phyloP scores from a whole-genome alignment of 1,284 basidiomycete genomes.

The Cryptococcus sp. region DNA sequence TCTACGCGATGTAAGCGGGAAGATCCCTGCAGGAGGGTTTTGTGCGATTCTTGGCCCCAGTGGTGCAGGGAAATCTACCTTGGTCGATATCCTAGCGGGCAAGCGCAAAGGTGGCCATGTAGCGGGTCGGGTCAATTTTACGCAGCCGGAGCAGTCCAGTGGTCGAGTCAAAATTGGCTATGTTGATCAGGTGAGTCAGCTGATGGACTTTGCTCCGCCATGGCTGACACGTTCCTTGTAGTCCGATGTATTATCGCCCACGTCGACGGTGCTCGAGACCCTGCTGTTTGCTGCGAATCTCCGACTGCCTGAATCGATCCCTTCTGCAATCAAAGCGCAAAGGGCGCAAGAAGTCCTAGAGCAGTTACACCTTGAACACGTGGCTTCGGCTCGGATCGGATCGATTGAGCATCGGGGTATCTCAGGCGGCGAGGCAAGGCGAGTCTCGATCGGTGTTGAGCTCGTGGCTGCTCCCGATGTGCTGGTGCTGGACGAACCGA shows the following conservation, averaged over 20 bases:
- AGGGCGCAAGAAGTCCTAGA: constrained; percentile 69
- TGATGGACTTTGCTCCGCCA: background rate
- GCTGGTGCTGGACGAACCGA: constrained; percentile 68
- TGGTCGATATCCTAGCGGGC: constrained; percentile 80
- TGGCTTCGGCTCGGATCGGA: constrained; percentile 76
- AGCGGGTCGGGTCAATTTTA: constrained; percentile 59
- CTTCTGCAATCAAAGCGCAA: constrained; percentile 65
- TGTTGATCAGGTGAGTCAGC: constrained; percentile 65
- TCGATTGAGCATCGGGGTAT: constrained; percentile 64
- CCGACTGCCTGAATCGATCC: constrained; percentile 76
- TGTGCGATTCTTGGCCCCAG: constrained; percentile 85
- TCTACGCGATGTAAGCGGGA: constrained; percentile 71
- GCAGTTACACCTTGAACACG: constrained; percentile 70
- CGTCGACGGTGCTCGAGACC: constrained; percentile 78
- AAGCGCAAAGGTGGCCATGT: constrained; percentile 67
- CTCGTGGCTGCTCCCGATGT: constrained; percentile 66
- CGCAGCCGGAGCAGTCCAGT: constrained; percentile 15
- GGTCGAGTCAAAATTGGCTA: constrained; percentile 64
- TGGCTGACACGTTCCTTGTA: constrained; percentile 24
- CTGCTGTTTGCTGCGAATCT: constrained; percentile 80
- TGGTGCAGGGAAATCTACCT: constrained; percentile 80
- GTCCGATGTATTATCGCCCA: constrained; percentile 75
- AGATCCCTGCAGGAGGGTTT: constrained; percentile 73
- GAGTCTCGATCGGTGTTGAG: constrained; percentile 68
- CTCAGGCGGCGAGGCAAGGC: constrained; percentile 70